phyloP scores from a whole-genome alignment of 1,139 yeast species.

The Geotrichum europaeum region DNA sequence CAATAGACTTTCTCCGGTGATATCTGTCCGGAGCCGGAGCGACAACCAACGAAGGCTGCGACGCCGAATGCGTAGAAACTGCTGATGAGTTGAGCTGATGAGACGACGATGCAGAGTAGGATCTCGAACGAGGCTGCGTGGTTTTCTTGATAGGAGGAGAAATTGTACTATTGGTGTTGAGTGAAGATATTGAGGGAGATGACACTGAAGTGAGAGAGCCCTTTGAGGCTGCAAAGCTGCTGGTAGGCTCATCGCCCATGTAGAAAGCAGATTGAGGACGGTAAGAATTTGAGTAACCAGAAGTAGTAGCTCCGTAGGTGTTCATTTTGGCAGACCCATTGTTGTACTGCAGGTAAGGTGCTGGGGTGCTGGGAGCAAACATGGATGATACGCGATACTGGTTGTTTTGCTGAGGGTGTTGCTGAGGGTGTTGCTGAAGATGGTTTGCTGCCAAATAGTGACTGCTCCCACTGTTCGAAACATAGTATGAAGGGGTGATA shows the following conservation, averaged over 20 bases:
- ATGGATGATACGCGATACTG: conserved; percentile 1
- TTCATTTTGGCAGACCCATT: not conserved
- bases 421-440: not conserved
- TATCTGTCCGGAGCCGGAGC: conserved; percentile 29
- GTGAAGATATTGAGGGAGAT: conserved; percentile 9
- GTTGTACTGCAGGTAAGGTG: not conserved
- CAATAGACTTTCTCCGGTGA: conserved; percentile 28
- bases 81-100: conserved; percentile 7
- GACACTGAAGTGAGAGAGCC: conserved; percentile 8
- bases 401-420: not conserved
- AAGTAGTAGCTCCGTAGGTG: not conserved
- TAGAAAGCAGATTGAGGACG: conserved; percentile 11
- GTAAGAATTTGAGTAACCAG: not conserved
- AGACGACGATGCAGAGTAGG: conserved; percentile 11
- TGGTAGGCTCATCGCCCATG: not conserved
- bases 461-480: not conserved
- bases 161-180: not conserved
- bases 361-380: not conserved
- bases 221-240: conserved; percentile 5
- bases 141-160: not conserved
- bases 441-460: not conserved
- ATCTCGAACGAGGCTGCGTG: conserved; percentile 12
- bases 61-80: conserved; percentile 1
- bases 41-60: conserved; percentile 14
- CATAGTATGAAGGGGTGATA: conserved; percentile 5